phyloP scores from a whole-genome alignment of 441 rosid genomes.

The Viola pubescens region DNA sequence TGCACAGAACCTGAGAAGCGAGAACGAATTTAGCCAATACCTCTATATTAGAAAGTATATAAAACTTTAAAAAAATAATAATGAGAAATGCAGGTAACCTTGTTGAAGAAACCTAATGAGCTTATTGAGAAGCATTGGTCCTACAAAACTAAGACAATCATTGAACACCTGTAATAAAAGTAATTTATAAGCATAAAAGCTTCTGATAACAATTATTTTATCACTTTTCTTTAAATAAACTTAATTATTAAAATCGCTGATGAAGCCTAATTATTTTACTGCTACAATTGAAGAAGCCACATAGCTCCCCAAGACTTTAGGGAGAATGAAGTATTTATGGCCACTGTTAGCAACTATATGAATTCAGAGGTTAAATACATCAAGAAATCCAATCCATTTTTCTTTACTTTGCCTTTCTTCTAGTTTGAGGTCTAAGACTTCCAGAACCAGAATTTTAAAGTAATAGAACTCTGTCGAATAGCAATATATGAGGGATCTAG shows the following conservation, averaged over 20 bases:
- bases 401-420: no score
- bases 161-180: slow-evolving; percentile 54
- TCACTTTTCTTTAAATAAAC: not conserved
- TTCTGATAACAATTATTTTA: not conserved
- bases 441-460: no score
- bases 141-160: slow-evolving; percentile 78
- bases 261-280: no score
- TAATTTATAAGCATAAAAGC: slow-evolving; percentile 6
- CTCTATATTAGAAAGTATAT: slow-evolving; percentile 1
- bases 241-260: not conserved
- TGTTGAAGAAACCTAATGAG: slow-evolving; percentile 77
- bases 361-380: no score
- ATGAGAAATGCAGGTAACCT: slow-evolving; percentile 37
- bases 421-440: no score
- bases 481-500: no score
- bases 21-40: slow-evolving; percentile 3
- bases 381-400: no score
- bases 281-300: no score
- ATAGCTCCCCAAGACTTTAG: no score
- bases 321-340: no score
- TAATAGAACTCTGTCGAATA: no score
- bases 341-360: no score
- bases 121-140: slow-evolving; percentile 81
- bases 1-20: slow-evolving; percentile 50
- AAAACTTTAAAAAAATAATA: slow-evolving; percentile 5